Base-by-base conservation (phyloP, 257 asterid genomes). In the Fraxinus americana region DNA sequence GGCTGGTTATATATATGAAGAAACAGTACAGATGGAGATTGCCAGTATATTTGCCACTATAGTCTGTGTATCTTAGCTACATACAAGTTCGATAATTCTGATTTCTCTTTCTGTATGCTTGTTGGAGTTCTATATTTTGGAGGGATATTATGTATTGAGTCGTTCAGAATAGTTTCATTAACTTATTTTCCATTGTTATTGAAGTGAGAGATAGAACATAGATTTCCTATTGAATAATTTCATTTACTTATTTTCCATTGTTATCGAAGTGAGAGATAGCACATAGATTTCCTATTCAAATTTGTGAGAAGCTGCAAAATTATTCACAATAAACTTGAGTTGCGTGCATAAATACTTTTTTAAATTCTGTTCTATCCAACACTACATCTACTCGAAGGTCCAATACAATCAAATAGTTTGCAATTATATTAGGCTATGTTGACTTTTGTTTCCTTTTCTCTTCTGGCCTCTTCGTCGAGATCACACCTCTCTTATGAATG, bases 21-120 rank as follows among this genome's bases (percentile, higher is more conserved):
- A 66, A 63, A 48, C 19, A 41, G 77, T 66, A 68, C 72, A 68
- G 75, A 73, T 77, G 68, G 79, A 75, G 75, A 43, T 61, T 2
- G 73, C 25, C 17, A 52, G 81, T 84, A 9, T 73, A 32, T 68
- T 70, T 45, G 67, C 48, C 69, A 30, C 73, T n/a, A n/a, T 70
- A 78, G 25, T 67, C 59, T 43, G 4, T 6, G 21, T 66, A 50
- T 72, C 21, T 63, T 61, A 59, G 45, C 73, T 35, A 11, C 74
- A 16, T 48, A 2, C 75, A 50, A 32, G 67, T 23, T 74, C 66
- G 74, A 29, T 45, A 61, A 59, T 21, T 54, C 75, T 68, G 14
- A 11, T 57, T 17, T 68, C 45, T 43, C 45, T 82, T 80, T 76
- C 63, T 67, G 11, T 76, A 7, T 63, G 41, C 23, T 69, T 79